Evolutionary conservation across 2,329 filamentous ascomycete genomes (phyloP).

Genomic region (Basipetospora chlamydospora): DNA sequence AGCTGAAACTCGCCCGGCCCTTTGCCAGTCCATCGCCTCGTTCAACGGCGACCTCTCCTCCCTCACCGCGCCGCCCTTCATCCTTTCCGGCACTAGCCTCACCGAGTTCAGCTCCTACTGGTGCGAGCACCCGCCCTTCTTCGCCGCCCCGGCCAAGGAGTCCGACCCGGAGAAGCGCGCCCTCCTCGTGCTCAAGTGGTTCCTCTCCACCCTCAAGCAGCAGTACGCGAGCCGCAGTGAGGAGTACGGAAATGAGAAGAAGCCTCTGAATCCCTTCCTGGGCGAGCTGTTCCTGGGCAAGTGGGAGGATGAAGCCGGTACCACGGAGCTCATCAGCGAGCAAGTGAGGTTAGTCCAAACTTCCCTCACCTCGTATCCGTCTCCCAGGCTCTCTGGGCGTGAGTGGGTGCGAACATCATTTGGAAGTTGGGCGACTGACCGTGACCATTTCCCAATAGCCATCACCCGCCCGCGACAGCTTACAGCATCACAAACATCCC

Average conservation of each 20-base stretch:
- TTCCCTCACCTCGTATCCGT: too few relatives aligned
- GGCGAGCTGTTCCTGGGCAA: conserved; percentile 87
- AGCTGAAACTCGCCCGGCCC: not conserved
- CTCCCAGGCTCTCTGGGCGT: too few relatives aligned
- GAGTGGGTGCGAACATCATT: too few relatives aligned
- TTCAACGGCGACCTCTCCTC: conserved; percentile 74
- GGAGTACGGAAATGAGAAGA: conserved; percentile 81
- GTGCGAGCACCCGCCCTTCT: conserved; percentile 62
- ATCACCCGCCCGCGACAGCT: conserved; percentile 89
- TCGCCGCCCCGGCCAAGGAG: conserved; percentile 71
- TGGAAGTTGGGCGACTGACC: too few relatives aligned
- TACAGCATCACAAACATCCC: conserved; percentile 83
- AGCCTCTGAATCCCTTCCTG: conserved; percentile 90
- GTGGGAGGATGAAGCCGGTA: conserved; percentile 72
- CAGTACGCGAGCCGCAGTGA: conserved; percentile 66
- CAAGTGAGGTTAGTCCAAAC: conserved; percentile 64
- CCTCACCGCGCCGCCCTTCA: conserved; percentile 69
- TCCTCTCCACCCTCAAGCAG: conserved; percentile 82
- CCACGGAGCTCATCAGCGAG: conserved; percentile 78
- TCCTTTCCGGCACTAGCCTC: conserved; percentile 63
- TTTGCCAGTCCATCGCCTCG: conserved; percentile 52
- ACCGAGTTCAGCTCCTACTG: conserved; percentile 75
- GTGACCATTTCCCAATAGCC: too few relatives aligned
- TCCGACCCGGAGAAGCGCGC: conserved; percentile 68
- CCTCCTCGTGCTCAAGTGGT: conserved; percentile 88